These are phyloP conservation scores for Claviceps sp. DNA, from an alignment of 2,329 filamentous ascomycete species.

Conservation along the genomic window DNA sequence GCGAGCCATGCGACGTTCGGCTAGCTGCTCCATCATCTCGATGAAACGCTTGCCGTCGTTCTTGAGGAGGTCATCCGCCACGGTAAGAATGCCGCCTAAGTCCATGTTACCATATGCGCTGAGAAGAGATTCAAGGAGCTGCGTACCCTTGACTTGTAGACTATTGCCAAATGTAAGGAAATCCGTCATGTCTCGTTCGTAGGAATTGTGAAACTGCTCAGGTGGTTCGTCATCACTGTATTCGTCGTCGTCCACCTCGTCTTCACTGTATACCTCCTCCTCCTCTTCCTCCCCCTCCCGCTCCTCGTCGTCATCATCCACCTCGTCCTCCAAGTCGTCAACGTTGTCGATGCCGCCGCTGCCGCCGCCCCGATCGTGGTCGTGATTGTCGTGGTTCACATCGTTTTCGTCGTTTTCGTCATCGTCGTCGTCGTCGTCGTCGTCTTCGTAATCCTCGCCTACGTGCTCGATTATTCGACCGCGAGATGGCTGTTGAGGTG, in stretches of 20 bases:
- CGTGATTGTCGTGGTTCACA: constrained; percentile 38
- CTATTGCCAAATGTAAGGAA: constrained; percentile 98
- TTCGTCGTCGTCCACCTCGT: constrained; percentile 44
- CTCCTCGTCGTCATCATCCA: constrained; percentile 37
- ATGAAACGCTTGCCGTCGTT: constrained; percentile 99
- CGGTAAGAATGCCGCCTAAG: constrained; percentile 90
- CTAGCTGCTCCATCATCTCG: constrained; percentile 99
- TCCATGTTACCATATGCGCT: constrained; percentile 33
- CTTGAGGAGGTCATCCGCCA: constrained; percentile 94
- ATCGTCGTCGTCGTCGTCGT: constrained; percentile 28
- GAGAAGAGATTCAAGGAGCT: constrained; percentile 30
- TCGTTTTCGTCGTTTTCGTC: neutral
- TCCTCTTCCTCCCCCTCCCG: constrained; percentile 51
- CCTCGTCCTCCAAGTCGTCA: constrained; percentile 41
- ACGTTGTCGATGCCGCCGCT: constrained; percentile 42
- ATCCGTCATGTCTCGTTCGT: constrained; percentile 59
- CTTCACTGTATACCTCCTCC: constrained; percentile 42
- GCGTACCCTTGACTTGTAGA: constrained; percentile 75
- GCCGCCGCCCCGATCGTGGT: constrained; percentile 37
- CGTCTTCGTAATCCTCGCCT: constrained; percentile 42
- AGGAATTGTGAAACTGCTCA: constrained; percentile 51
- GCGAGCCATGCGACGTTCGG: constrained; percentile 90
- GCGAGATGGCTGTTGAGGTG: constrained; percentile 55
- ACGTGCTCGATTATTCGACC: constrained; percentile 60
- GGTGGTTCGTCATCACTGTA: constrained; percentile 53